phyloP scores from a whole-genome alignment of 2,329 filamentous ascomycete genomes.

The Aureobasidium uvarum region DNA sequence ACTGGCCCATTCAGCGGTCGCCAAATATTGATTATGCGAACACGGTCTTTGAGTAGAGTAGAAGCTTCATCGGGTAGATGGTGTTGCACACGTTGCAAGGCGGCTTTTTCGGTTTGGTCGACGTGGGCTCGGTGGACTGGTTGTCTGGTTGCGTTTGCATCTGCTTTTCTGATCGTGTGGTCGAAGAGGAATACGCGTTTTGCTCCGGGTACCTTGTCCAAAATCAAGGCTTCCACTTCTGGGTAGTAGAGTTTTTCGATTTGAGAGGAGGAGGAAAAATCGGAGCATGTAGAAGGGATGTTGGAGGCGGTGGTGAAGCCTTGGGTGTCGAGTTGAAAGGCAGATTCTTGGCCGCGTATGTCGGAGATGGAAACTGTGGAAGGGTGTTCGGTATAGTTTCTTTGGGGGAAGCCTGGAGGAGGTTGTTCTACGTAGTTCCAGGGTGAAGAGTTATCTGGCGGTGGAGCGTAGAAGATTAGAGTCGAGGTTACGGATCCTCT shows the following conservation, averaged over 20 bases:
- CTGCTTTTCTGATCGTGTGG: conserved; percentile 75
- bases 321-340: conserved; percentile 67
- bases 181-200: conserved; percentile 74
- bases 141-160: conserved; percentile 57
- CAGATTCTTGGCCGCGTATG: conserved; percentile 66
- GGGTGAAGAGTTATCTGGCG: conserved; percentile 58
- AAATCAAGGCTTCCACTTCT: conserved; percentile 71
- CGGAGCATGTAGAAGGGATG: conserved; percentile 54
- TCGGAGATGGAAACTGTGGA: conserved; percentile 64
- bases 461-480: conserved; percentile 65
- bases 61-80: conserved; percentile 69
- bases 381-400: conserved; percentile 59
- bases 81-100: conserved; percentile 63
- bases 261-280: conserved; percentile 66
- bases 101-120: conserved; percentile 71
- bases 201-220: conserved; percentile 64
- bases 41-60: conserved; percentile 63
- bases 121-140: conserved; percentile 77
- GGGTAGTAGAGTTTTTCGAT: conserved; percentile 78
- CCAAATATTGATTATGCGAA: conserved; percentile 89
- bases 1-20: conserved; percentile 60
- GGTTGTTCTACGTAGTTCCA: conserved; percentile 61
- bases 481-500: conserved; percentile 61
- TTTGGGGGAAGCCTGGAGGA: conserved; percentile 59
- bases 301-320: conserved; percentile 67